These are phyloP conservation scores for Cladorrhinum sp. DNA, from an alignment of 2,329 filamentous ascomycete genomes.

Conservation along the genomic window DNA sequence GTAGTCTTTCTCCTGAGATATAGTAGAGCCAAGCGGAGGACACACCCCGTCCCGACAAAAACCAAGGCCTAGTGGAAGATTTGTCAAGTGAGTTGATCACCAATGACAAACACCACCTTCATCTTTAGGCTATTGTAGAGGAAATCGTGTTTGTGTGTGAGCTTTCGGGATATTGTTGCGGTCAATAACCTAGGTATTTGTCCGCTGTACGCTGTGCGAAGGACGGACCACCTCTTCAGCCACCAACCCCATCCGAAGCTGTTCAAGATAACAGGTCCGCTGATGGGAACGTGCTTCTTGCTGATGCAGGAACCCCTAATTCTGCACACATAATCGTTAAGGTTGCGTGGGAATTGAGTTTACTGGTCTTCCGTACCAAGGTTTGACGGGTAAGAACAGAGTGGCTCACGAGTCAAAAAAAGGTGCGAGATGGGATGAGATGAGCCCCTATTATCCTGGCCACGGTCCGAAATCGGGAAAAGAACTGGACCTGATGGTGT, in stretches of 20 bases:
- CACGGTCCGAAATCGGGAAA: background rate
- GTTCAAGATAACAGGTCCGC: background rate
- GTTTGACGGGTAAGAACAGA: background rate
- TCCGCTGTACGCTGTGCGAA: background rate
- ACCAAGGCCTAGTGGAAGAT: background rate
- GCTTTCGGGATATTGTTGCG: too few species aligned
- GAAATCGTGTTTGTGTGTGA: background rate
- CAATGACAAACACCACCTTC: background rate
- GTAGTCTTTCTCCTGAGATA: background rate
- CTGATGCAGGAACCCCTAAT: background rate
- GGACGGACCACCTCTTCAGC: background rate
- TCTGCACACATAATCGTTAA: background rate
- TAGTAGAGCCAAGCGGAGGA: background rate
- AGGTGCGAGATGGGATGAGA: background rate
- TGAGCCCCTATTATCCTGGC: background rate
- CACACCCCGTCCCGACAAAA: background rate
- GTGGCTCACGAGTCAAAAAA: background rate
- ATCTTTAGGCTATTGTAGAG: background rate
- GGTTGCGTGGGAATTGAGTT: background rate
- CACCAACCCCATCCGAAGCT: background rate
- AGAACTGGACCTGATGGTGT: background rate
- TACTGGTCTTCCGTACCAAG: background rate
- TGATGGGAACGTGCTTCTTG: background rate
- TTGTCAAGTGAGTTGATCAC: background rate
- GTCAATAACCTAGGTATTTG: too few species aligned